These are phyloP conservation scores for Ceratorhiza oryzae-sativae DNA, from an alignment of 1,284 basidiomycete genomes.

Conservation along the genomic window DNA sequence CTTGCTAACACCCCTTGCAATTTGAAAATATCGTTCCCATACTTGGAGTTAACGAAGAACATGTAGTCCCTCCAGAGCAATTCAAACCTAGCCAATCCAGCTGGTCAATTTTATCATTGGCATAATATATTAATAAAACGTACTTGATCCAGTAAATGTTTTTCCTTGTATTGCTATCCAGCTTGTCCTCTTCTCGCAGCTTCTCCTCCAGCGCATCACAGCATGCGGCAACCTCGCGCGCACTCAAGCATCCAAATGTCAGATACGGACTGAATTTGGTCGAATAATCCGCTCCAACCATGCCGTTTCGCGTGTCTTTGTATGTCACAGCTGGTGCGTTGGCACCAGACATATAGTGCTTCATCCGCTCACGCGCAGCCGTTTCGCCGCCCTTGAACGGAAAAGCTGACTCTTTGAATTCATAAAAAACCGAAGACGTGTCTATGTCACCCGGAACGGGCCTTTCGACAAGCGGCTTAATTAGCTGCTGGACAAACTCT, in stretches of 20 bases:
- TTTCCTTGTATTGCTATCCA: constrained; percentile 51
- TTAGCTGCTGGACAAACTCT: constrained; percentile 7
- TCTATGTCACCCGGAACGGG: constrained; percentile 10
- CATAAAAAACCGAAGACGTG: neutral
- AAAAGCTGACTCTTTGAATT: constrained; percentile 50
- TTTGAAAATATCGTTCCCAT: constrained; percentile 46
- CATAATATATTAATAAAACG: too few relatives aligned
- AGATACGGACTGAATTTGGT: constrained; percentile 63
- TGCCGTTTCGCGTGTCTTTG: constrained; percentile 62
- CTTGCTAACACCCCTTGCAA: constrained; percentile 43
- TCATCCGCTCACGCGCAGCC: constrained; percentile 51
- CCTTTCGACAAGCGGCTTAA: constrained; percentile 3
- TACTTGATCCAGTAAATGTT: constrained; percentile 54
- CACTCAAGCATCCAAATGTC: constrained; percentile 57
- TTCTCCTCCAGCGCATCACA: constrained; percentile 45
- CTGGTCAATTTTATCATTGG: too few relatives aligned
- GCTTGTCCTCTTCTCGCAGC: constrained; percentile 40
- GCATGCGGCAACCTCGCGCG: constrained; percentile 52
- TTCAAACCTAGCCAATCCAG: constrained; percentile 54
- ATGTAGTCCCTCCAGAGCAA: constrained; percentile 64
- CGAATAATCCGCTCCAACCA: constrained; percentile 59
- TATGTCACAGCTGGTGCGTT: constrained; percentile 50
- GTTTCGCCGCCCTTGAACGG: constrained; percentile 56
- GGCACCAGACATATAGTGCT: constrained; percentile 48
- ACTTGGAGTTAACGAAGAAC: constrained; percentile 53